Base-by-base conservation (phyloP, 495 filamentous ascomycete species). In the Hypomontagnella monticulosa region DNA sequence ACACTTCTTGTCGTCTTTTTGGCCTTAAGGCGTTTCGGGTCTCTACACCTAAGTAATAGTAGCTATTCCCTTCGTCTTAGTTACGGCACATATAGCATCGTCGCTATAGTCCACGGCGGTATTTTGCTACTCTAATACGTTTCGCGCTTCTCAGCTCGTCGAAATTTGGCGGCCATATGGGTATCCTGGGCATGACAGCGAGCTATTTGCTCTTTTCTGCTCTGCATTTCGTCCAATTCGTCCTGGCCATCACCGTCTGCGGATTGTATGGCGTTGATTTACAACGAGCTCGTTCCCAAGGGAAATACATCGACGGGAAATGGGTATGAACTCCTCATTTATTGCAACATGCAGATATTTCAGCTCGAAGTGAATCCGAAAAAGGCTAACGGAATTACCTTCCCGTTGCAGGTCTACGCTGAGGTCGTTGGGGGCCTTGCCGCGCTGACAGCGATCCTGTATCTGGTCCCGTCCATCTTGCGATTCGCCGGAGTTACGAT, bases 241-340 rank as follows among this genome's bases (percentile, higher is more conserved):
- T 89, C 64, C 80, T 96, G 61, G 91, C 87, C 15, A 69, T 96
- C 46, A 82, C 88, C 0, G 90, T 95, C 57, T 84, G 87, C 61
- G 92, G 88, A 4, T 86, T 97, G 33, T 97, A 97, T 73, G 90
- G 88, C 54, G 71, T 79, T 33, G 89, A 95, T 69, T 78, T 96
- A 8, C 75, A 85, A 56, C 73, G 82, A 44, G 87, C 89, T 7
- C 75, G 76, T n/a, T 73, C 85, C 34, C 72, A 79, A 7, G 68
- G 79, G 57, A 68, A 79, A 23, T 77, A 84, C 56, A 72, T 77
- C 3, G 82, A 91, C 71, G 76, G 83, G 2, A 89, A 88, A 82
- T 96, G 91, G 91, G 84, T 86, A 73, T 19, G 81, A 8, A 6
- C 4, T 20, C 3, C 10, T 44, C 4, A 49, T 37, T 27, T 7